Evolutionary conservation across 2,329 filamentous ascomycete genomes (phyloP).

Genomic region (Akanthomyces lecanii): DNA sequence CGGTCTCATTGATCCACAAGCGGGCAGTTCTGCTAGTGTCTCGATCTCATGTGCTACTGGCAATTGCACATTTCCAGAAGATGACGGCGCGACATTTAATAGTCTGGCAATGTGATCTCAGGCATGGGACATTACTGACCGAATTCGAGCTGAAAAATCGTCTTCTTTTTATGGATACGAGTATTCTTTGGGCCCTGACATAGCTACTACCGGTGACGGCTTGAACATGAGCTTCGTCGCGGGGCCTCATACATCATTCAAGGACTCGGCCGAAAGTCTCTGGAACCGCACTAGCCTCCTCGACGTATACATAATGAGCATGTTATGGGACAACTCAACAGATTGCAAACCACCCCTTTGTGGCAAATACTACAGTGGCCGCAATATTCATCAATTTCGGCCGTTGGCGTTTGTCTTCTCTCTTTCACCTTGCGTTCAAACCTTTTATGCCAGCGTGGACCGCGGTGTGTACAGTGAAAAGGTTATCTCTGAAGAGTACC

Average conservation of each 20-base stretch:
- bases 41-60: background rate
- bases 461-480: background rate
- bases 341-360: background rate
- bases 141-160: background rate
- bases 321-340: background rate
- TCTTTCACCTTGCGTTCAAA: constrained; percentile 3
- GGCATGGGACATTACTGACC: constrained; percentile 8
- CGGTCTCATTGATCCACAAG: background rate
- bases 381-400: background rate
- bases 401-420: constrained; percentile 4
- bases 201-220: too few relatives aligned
- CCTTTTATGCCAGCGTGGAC: background rate
- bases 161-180: background rate
- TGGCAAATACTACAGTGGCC: background rate
- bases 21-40: background rate
- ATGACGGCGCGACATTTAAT: background rate
- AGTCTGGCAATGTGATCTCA: constrained; percentile 2
- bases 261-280: background rate
- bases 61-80: constrained; percentile 11
- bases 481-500: background rate
- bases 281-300: constrained; percentile 9
- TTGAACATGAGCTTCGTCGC: background rate
- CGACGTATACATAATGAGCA: background rate
- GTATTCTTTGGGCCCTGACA: background rate
- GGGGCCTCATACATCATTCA: background rate